These are phyloP conservation scores for Claviceps cyperi DNA, from an alignment of 2,329 filamentous ascomycete genomes.

Conservation along the genomic window DNA sequence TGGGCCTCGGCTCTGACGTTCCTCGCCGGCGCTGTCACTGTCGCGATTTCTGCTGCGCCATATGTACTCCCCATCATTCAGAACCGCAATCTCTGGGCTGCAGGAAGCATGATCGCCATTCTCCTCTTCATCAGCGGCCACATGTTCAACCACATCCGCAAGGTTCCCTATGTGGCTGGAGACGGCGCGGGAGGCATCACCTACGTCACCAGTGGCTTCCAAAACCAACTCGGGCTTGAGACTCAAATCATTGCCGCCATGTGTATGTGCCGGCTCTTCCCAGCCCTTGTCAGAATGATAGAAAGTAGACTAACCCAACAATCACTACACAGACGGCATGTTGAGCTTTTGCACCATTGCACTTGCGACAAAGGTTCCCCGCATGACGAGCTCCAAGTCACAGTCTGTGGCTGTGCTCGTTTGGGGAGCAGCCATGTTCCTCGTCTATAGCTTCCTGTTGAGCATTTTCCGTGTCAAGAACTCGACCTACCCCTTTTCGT, in stretches of 20 bases:
- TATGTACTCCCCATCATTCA: constrained; percentile 71
- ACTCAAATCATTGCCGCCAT: constrained; percentile 89
- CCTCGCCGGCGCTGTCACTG: constrained; percentile 54
- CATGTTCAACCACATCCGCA: constrained; percentile 99
- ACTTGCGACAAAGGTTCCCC: constrained; percentile 85
- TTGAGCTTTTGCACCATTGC: constrained; percentile 82
- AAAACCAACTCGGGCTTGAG: constrained; percentile 85
- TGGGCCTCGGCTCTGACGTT: constrained; percentile 54
- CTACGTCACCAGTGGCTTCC: constrained; percentile 87
- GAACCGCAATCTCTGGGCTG: constrained; percentile 90
- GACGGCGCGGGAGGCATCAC: constrained; percentile 74
- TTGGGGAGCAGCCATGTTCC: constrained; percentile 63
- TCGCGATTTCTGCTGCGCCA: constrained; percentile 56
- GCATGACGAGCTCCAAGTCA: constrained; percentile 59
- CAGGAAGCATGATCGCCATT: constrained; percentile 73
- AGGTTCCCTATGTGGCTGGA: constrained; percentile 80
- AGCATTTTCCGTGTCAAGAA: constrained; percentile 94
- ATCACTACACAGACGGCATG: constrained; percentile 36
- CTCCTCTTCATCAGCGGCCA: constrained; percentile 90
- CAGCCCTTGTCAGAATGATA: neutral
- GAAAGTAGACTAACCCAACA: neutral
- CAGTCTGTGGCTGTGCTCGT: constrained; percentile 72
- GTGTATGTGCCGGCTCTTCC: constrained; percentile 42
- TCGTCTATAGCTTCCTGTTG: constrained; percentile 86
- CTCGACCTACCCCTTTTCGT: constrained; percentile 80